Base-by-base conservation (phyloP, 176 grass and related monocot genomes). In the Calamus simplicifolius region DNA sequence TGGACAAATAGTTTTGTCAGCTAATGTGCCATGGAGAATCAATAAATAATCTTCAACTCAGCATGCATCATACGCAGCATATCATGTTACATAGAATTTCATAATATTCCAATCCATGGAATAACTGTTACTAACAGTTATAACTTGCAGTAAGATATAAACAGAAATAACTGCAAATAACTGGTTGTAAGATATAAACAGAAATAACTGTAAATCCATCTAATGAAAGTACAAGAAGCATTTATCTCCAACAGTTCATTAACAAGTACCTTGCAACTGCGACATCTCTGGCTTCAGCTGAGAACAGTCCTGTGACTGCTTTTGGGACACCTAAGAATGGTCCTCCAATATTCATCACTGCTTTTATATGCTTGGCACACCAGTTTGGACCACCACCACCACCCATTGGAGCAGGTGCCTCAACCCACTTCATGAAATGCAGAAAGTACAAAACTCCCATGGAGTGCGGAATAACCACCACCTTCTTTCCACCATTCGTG, bases 381-480 rank as follows among this genome's bases (percentile, higher is more conserved):
- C 93, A 98, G 69, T 85, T 77, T 27, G 81, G 81, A 56, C 93
- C 93, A 8, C 93, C 93, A 0, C 93, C 93, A 13, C 88, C 88
- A 18, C 93, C 93, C 78, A 88, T 83, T 43, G 93, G 93, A 83
- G 81, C 48, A 75, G 88, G 93, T 72, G 87, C 84, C 59, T 98
- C 93, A 15, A 98, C 93, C 93, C 93, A 98, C 62, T 98, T 98
- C 84, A 98, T 98, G 74, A 98, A 98, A 85, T 98, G 93, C 50
- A 98, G 69, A 77, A 98, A 98, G 70, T 98, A 98, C 21, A 98
- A 81, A 35, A 81, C 93, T 5, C 93, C 93, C 93, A 98, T 92
- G 27, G 93, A 98, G 73, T 98, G 93, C 18, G 93, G 93, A 63
- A 98, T 98, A 23, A 98, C 93, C 6, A 98, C 93, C 5, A 88